phyloP scores from a whole-genome alignment of 441 rosid species.

The Omphalea diandra region DNA sequence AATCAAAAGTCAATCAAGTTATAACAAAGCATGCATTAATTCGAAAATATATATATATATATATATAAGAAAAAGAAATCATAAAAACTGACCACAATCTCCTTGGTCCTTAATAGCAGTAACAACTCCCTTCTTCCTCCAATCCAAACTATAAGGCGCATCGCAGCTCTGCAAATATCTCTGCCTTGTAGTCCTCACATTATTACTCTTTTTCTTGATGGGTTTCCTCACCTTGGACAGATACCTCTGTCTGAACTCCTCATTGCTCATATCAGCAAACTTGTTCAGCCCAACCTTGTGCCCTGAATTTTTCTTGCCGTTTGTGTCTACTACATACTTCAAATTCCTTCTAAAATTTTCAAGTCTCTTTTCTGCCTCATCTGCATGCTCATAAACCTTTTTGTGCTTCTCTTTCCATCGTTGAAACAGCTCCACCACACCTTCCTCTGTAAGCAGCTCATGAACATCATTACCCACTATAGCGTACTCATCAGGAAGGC shows the following conservation, averaged over 20 bases:
- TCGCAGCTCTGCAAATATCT: constrained; percentile 33
- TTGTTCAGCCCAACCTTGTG: constrained; percentile 56
- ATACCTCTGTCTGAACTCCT: constrained; percentile 48
- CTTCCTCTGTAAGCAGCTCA: constrained; percentile 41
- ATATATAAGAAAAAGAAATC: not conserved
- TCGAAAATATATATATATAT: not conserved
- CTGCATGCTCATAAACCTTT: constrained; percentile 43
- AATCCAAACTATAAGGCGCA: constrained; percentile 56
- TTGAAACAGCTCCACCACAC: constrained; percentile 43
- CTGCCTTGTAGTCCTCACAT: constrained; percentile 13
- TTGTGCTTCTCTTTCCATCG: constrained; percentile 48
- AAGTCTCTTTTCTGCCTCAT: constrained; percentile 46
- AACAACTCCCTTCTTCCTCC: constrained; percentile 62
- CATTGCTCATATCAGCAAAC: constrained; percentile 72
- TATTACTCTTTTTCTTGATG: constrained; percentile 20
- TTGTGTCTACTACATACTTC: constrained; percentile 48
- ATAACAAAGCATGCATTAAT: not conserved
- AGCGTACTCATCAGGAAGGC: constrained; percentile 44
- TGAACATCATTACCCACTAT: constrained; percentile 33
- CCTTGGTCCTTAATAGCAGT: constrained; percentile 64
- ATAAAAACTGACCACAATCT: constrained; percentile 44
- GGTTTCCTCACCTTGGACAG: constrained; percentile 56
- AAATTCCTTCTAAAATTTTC: constrained; percentile 46
- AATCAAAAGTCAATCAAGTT: not conserved
- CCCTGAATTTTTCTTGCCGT: constrained; percentile 17